Conservation (phyloP, 768 basidiomycete genomes). For the Leccinellum albellum region DNA sequence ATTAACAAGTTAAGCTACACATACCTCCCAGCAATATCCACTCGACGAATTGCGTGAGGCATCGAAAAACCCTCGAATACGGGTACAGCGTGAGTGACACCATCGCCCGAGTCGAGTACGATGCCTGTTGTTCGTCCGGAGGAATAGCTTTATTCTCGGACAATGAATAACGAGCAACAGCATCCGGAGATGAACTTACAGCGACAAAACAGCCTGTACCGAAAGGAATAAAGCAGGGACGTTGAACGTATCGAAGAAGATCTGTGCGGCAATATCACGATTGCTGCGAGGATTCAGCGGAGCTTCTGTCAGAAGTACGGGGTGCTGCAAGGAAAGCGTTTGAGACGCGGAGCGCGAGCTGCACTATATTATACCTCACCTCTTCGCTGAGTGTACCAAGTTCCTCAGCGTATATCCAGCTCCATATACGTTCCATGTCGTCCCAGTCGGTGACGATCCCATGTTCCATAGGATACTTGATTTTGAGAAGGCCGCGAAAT, state of each 20-base stretch:
- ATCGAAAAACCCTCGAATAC: slow-evolving; percentile 99
- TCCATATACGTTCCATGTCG: slow-evolving; percentile 99
- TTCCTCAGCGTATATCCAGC: slow-evolving; percentile 95
- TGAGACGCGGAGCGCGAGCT: neutral
- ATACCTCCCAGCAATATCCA: slow-evolving; percentile 94
- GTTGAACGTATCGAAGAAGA: slow-evolving; percentile 99
- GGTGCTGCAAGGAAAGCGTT: slow-evolving; percentile 60
- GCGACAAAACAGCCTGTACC: slow-evolving; percentile 92
- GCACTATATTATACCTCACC: slow-evolving; percentile 43
- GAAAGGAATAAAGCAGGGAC: slow-evolving; percentile 96
- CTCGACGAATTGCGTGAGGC: slow-evolving; percentile 95
- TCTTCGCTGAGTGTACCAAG: slow-evolving; percentile 95
- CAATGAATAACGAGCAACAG: slow-evolving; percentile 6
- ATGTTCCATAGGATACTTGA: slow-evolving; percentile 99
- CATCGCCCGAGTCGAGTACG: slow-evolving; percentile 97
- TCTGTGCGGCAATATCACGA: slow-evolving; percentile 94
- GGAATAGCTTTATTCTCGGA: slow-evolving; percentile 67
- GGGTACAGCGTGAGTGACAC: slow-evolving; percentile 97
- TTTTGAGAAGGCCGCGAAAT: slow-evolving; percentile 90
- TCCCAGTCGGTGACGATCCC: slow-evolving; percentile 99
- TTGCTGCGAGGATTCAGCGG: slow-evolving; percentile 96
- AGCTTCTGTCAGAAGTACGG: slow-evolving; percentile 94
- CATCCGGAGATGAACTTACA: slow-evolving; percentile 55
- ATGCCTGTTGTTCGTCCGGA: slow-evolving; percentile 99
- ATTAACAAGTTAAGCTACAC: slow-evolving; percentile 10